A percentile compares a stretch with the other conserved stretches of the same genome.
Conservation (phyloP, 768 basidiomycete species). For the Auricularia cornea region DNA sequence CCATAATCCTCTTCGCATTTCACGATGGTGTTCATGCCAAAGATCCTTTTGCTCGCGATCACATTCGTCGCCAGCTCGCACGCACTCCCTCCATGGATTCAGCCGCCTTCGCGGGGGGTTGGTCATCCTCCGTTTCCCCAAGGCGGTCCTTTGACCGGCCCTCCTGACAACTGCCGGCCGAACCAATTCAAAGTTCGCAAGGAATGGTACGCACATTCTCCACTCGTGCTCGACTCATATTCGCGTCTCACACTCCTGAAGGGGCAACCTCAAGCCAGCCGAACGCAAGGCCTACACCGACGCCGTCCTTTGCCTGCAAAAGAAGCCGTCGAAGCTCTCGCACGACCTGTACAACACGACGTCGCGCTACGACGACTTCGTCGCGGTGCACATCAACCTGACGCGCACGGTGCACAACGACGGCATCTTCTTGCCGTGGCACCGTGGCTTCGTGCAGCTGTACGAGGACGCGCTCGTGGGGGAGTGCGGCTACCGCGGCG, state of each 20-base stretch:
- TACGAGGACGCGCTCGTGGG: conserved; percentile 19
- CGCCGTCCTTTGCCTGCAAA: not conserved
- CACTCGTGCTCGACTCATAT: not conserved
- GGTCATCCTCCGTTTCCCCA: not conserved
- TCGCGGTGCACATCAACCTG: not conserved
- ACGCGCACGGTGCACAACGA: not conserved
- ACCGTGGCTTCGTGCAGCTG: conserved; percentile 18
- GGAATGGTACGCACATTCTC: not conserved
- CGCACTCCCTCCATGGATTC: not conserved
- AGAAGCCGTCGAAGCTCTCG: not conserved
- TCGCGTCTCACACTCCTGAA: too few relatives aligned
- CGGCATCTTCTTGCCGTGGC: conserved; percentile 28
- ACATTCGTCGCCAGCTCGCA: too few relatives aligned
- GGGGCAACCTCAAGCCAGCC: not conserved
- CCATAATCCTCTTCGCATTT: too few relatives aligned
- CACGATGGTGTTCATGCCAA: too few relatives aligned
- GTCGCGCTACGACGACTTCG: not conserved
- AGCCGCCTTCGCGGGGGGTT: not conserved
- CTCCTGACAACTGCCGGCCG: not conserved
- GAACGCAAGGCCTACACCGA: not conserved
- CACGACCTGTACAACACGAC: not conserved
- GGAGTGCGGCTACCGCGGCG: conserved; percentile 21
- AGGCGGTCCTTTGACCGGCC: not conserved
- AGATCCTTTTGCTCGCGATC: too few relatives aligned
- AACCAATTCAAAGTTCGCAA: not conserved